Base-by-base conservation (phyloP, 2,329 filamentous ascomycete genomes). In the Hymenoscyphus occultus region DNA sequence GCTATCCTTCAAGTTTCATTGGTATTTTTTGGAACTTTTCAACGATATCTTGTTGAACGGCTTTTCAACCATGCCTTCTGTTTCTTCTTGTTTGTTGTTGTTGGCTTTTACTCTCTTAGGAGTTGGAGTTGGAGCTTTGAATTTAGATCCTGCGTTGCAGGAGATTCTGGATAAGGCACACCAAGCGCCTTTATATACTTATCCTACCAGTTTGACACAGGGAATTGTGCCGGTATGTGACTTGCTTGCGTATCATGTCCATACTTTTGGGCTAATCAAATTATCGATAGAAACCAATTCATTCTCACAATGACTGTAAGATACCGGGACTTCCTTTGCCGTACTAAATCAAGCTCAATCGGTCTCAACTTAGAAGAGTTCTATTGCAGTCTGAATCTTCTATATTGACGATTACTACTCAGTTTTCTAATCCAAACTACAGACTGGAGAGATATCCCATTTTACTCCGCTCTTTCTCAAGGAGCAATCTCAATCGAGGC, bases 271-370 rank as follows among this genome's bases (percentile, higher is more conserved):
- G 39, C 51, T 65, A 57, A 59, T 68, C 39, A 35, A 35, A 35
- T 4, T 35, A 16, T 61, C 35, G 39, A 45, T 65, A 81, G 79
- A 86, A 85, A 76, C 73, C 74, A 1, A 78, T 85, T 60, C 83
- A 86, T 73, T 83, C 79, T 39, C 82, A 86, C 72, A 89, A 88
- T 73, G 86, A 88, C 71, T 88, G 88, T 75, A 80, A 78, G 79
- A 76, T 13, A 42, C 10, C 13, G 6, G 5, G 35, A 10, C 9
- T 19, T 42, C 19, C 19, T 60, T 13, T 57, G 77, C 66, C 74
- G 77, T 59, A 69, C 35, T 12, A 22, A 10, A 51, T n/a, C 16
- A 45, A 35, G 9, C 9, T 35, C 35, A 35, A 10, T 35, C 9
- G 35, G 35, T 10, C 5, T 35, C 9, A 10, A 7, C 5, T 35